A percentile compares a stretch with the other conserved stretches of the same genome.
Conservation (phyloP, 2,329 filamentous ascomycete species). For the Cercospora sp. region DNA sequence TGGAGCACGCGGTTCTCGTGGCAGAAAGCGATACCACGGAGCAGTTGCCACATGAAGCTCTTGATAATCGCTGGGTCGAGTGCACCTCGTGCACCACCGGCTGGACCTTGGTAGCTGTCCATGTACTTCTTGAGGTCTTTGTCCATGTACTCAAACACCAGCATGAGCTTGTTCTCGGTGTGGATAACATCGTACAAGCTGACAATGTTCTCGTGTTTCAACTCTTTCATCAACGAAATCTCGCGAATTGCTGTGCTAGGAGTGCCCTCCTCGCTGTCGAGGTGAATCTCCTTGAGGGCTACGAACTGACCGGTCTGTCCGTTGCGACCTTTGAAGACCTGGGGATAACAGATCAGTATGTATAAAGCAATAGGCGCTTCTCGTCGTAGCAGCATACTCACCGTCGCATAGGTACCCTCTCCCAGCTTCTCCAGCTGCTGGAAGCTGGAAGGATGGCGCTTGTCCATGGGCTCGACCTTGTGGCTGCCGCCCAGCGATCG, state of each 20-base stretch:
- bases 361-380: too few relatives aligned
- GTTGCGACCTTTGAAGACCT: constrained; percentile 99
- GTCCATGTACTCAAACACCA: constrained; percentile 99
- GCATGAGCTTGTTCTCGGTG: constrained; percentile 99
- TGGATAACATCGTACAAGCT: constrained; percentile 98
- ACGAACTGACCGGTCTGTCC: constrained; percentile 95
- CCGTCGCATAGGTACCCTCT: constrained; percentile 97
- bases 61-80: constrained; percentile 91
- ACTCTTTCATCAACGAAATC: constrained; percentile 98
- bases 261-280: constrained; percentile 97
- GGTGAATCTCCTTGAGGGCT: constrained; percentile 96
- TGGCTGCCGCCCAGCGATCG: constrained; percentile 49
- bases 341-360: constrained; percentile 13
- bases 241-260: constrained; percentile 96
- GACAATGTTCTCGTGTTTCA: constrained; percentile 98
- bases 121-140: constrained; percentile 98
- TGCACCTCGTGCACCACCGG: constrained; percentile 81
- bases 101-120: constrained; percentile 60
- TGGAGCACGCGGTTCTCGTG: constrained; percentile 96
- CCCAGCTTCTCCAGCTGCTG: constrained; percentile 98
- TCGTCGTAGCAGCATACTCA: constrained; percentile 45
- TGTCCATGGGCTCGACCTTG: constrained; percentile 68
- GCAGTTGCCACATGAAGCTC: constrained; percentile 97
- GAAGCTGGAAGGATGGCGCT: constrained; percentile 94
- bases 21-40: constrained; percentile 95